phyloP scores from a whole-genome alignment of 1,284 basidiomycete species.

The Porogramme epimiltina region DNA sequence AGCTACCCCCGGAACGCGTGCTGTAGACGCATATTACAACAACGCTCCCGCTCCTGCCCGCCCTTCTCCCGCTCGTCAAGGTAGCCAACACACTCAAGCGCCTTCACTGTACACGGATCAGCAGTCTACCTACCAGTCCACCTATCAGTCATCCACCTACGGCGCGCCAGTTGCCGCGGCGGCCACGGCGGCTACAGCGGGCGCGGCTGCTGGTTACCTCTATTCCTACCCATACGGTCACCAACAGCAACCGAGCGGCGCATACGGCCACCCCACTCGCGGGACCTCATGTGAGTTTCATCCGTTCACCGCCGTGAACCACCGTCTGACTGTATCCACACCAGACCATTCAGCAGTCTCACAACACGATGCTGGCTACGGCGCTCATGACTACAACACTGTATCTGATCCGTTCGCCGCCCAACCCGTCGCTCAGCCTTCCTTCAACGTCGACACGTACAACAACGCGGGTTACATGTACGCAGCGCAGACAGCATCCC shows the following conservation, averaged over 20 bases:
- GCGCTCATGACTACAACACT: constrained; percentile 38
- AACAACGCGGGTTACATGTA: constrained; percentile 38
- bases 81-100: constrained; percentile 44
- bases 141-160: constrained; percentile 7
- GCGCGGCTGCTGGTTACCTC: constrained; percentile 21
- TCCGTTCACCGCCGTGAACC: not conserved
- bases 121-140: not conserved
- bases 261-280: constrained; percentile 57
- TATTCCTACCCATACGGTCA: constrained; percentile 27
- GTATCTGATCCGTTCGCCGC: constrained; percentile 50
- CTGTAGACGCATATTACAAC: constrained; percentile 75
- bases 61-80: constrained; percentile 45
- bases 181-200: constrained; percentile 26
- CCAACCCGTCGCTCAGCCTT: constrained; percentile 24
- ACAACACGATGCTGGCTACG: constrained; percentile 49
- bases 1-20: constrained; percentile 61
- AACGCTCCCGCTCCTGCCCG: constrained; percentile 38
- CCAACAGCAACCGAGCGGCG: constrained; percentile 34
- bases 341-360: constrained; percentile 54
- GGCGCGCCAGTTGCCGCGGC: constrained; percentile 16
- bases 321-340: not conserved
- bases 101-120: constrained; percentile 38
- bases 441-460: constrained; percentile 44
- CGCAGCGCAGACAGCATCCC: constrained; percentile 18
- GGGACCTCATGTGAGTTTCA: constrained; percentile 54